Conservation (phyloP, 2,329 filamentous ascomycete genomes). For the Thelonectria olida region DNA sequence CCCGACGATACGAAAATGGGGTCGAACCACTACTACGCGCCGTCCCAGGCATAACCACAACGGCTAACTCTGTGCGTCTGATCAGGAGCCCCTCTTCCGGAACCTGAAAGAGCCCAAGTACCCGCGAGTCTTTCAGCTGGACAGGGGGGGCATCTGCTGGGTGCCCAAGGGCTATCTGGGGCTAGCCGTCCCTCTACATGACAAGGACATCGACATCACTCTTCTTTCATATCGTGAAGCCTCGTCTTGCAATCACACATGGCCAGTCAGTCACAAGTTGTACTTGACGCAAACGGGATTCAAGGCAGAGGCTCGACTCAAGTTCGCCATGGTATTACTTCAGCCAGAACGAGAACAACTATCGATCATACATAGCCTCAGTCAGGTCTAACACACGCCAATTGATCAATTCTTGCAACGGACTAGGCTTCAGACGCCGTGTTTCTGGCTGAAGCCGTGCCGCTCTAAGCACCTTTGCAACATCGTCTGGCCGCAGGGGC, state of each 20-base stretch:
- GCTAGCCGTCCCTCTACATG: neutral
- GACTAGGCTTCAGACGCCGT: neutral
- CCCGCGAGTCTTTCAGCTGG: neutral
- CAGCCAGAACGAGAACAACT: neutral
- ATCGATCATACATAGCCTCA: neutral
- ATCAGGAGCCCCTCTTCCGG: neutral
- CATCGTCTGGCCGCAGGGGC: neutral
- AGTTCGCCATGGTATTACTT: neutral
- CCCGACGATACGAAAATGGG: too few relatives aligned
- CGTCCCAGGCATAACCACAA: too few relatives aligned
- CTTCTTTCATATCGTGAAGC: neutral
- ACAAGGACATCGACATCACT: neutral
- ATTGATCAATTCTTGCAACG: neutral
- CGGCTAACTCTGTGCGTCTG: neutral
- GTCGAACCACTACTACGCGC: too few relatives aligned
- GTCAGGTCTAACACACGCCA: neutral
- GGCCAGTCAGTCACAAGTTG: neutral
- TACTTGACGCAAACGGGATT: neutral
- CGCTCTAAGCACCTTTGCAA: neutral
- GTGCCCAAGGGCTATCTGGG: neutral
- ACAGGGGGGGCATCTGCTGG: neutral
- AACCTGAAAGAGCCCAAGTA: neutral
- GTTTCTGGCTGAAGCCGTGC: neutral
- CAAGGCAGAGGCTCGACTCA: neutral
- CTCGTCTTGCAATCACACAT: neutral